These are phyloP conservation scores for Oryza rufipogon DNA, from an alignment of 176 grass and related monocot genomes.

Conservation along the genomic window DNA sequence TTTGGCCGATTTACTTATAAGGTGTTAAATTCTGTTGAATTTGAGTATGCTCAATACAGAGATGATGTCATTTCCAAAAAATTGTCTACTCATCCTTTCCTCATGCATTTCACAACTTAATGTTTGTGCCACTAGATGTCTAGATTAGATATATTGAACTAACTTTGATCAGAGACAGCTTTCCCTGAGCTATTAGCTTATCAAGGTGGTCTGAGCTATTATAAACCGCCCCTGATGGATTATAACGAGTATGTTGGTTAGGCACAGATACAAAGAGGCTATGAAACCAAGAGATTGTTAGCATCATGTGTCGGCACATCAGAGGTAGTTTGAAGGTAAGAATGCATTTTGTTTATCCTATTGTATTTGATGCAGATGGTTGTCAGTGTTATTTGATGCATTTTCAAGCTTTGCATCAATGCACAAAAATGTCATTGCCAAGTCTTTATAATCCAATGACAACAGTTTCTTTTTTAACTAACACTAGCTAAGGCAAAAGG, in stretches of 20 bases:
- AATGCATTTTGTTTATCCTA: conserved; percentile 5
- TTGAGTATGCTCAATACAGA: neutral
- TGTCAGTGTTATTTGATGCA: neutral
- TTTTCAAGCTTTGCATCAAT: neutral
- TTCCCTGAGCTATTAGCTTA: too few species aligned
- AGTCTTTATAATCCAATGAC: conserved; percentile 19
- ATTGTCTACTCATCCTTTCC: neutral
- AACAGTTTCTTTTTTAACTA: conserved; percentile 33
- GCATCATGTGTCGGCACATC: neutral
- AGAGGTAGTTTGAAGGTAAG: neutral
- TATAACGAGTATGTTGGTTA: neutral
- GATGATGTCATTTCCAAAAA: neutral
- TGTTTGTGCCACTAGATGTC: too few species aligned
- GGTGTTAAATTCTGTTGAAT: conserved; percentile 2
- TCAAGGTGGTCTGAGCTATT: neutral
- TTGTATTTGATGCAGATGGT: conserved; percentile 29
- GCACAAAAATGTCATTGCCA: neutral
- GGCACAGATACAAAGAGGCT: neutral
- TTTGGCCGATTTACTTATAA: neutral
- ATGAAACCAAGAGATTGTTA: neutral
- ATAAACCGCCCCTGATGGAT: neutral
- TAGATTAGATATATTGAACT: neutral
- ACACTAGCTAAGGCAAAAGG: neutral
- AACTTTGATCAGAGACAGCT: neutral
- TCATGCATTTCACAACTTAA: neutral